Percentiles rank a stretch among this genome's conserved stretches.
Conservation (phyloP, 1,284 basidiomycete species). For the Hymenochaete sp. region DNA sequence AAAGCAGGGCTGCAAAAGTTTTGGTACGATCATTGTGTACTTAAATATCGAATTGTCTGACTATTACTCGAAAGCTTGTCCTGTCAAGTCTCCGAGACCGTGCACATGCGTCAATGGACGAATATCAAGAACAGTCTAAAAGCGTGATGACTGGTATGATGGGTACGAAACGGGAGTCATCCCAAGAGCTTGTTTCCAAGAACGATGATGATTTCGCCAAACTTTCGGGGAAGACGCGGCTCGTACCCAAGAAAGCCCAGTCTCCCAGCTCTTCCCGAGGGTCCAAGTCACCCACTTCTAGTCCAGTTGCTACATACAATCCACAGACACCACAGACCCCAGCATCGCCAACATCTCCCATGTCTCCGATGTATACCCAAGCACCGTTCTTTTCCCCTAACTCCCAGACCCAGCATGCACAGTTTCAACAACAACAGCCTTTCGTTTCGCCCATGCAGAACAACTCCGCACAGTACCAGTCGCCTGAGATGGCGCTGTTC, state of each 20-base stretch:
- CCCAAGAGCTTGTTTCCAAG: slow-evolving; percentile 24
- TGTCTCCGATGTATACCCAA: slow-evolving; percentile 6
- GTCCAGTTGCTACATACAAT: slow-evolving; percentile 24
- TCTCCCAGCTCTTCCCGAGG: slow-evolving; percentile 27
- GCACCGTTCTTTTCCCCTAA: slow-evolving; percentile 5
- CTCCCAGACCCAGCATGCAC: not conserved
- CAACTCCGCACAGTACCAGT: slow-evolving; percentile 7
- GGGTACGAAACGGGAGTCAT: slow-evolving; percentile 18
- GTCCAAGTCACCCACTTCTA: slow-evolving; percentile 37
- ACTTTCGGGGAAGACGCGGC: slow-evolving; percentile 51
- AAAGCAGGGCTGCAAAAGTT: slow-evolving; percentile 46
- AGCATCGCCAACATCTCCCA: slow-evolving; percentile 19
- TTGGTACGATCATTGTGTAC: slow-evolving; percentile 34
- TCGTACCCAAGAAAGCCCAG: slow-evolving; percentile 40
- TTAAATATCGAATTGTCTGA: not conserved
- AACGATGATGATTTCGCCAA: slow-evolving; percentile 49
- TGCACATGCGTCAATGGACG: slow-evolving; percentile 33
- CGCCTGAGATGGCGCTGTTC: slow-evolving; percentile 16
- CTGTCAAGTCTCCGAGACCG: slow-evolving; percentile 46
- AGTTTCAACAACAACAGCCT: slow-evolving; percentile 1
- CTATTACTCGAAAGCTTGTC: slow-evolving; percentile 38
- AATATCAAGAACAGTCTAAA: slow-evolving; percentile 21
- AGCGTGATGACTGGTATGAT: slow-evolving; percentile 26
- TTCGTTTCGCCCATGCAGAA: slow-evolving; percentile 11
- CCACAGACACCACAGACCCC: slow-evolving; percentile 22